These are phyloP conservation scores for Scheffersomyces illinoinensis DNA, from an alignment of 1,139 yeast species.

Conservation along the genomic window DNA sequence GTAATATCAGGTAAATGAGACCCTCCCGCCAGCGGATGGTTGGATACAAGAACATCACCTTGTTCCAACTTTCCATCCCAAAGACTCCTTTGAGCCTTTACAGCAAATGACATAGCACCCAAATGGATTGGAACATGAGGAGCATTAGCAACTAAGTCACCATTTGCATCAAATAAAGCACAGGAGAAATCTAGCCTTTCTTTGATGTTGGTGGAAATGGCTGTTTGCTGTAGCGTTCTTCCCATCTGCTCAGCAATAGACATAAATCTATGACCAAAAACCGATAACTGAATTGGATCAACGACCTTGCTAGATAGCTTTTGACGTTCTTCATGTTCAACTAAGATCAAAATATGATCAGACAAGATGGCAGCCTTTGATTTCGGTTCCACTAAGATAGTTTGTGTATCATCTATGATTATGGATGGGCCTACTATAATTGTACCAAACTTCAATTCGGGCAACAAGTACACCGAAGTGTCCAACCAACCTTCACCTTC, in stretches of 20 bases:
- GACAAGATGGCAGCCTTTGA: slow-evolving; percentile 64
- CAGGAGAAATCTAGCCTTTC: slow-evolving; percentile 84
- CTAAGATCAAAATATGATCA: slow-evolving; percentile 52
- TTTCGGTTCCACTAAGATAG: slow-evolving; percentile 75
- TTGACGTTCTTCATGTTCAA: slow-evolving; percentile 27
- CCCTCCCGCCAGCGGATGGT: slow-evolving; percentile 81
- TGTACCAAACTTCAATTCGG: slow-evolving; percentile 53
- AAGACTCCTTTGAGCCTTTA: slow-evolving; percentile 60
- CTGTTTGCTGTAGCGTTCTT: slow-evolving; percentile 71
- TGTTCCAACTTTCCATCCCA: slow-evolving; percentile 63
- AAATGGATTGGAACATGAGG: slow-evolving; percentile 88
- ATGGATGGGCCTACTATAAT: slow-evolving; percentile 75
- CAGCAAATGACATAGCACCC: slow-evolving; percentile 89
- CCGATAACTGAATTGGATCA: slow-evolving; percentile 73
- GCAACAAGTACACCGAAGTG: slow-evolving; percentile 54
- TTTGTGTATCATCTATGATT: slow-evolving; percentile 83
- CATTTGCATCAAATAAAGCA: slow-evolving; percentile 74
- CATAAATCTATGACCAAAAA: slow-evolving; percentile 84
- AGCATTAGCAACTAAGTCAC: slow-evolving; percentile 81
- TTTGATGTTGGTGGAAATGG: slow-evolving; percentile 84
- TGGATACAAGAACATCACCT: slow-evolving; percentile 77
- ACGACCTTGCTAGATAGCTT: slow-evolving; percentile 32
- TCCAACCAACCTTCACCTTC: slow-evolving; percentile 46
- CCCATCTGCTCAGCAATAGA: slow-evolving; percentile 93
- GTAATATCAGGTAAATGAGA: slow-evolving; percentile 85